Conservation (phyloP, 2,329 filamentous ascomycete species). For the Colletotrichum incanum region DNA sequence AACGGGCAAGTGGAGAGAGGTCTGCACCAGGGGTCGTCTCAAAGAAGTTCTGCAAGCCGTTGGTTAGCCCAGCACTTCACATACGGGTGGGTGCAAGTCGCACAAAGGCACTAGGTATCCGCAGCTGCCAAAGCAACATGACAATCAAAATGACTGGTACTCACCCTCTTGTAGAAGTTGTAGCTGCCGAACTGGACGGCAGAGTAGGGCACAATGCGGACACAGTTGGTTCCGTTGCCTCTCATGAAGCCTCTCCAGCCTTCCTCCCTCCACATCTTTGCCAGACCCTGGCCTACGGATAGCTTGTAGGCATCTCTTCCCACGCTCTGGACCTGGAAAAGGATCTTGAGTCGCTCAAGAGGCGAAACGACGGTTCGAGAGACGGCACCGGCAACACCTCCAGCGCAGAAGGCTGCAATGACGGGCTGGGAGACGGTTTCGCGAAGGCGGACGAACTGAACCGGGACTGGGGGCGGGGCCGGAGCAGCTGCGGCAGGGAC, state of each 20-base stretch:
- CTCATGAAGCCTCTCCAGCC: slow-evolving; percentile 98
- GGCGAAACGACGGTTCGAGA: slow-evolving; percentile 97
- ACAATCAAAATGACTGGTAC: slow-evolving; percentile 17
- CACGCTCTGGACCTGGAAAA: slow-evolving; percentile 95
- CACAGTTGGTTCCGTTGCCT: slow-evolving; percentile 98
- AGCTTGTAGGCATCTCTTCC: slow-evolving; percentile 94
- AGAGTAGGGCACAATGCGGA: slow-evolving; percentile 97
- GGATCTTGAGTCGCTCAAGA: slow-evolving; percentile 94
- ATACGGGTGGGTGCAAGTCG: neutral
- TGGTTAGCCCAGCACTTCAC: slow-evolving; percentile 38
- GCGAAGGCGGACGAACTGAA: slow-evolving; percentile 53
- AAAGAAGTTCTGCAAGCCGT: slow-evolving; percentile 74
- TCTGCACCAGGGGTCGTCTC: slow-evolving; percentile 82
- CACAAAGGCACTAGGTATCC: neutral
- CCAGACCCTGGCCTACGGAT: slow-evolving; percentile 88
- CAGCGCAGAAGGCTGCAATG: slow-evolving; percentile 92
- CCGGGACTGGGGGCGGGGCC: neutral
- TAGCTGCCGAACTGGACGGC: slow-evolving; percentile 99
- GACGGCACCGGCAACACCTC: slow-evolving; percentile 95
- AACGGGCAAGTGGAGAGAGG: slow-evolving; percentile 80
- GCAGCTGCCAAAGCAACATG: neutral
- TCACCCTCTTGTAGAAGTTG: slow-evolving; percentile 94
- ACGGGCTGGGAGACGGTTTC: slow-evolving; percentile 83
- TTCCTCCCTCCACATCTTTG: slow-evolving; percentile 97
- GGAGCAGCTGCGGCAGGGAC: slow-evolving; percentile 25